Conservation (phyloP, 2,329 filamentous ascomycete species). For the Neofusicoccum umdonicola region DNA sequence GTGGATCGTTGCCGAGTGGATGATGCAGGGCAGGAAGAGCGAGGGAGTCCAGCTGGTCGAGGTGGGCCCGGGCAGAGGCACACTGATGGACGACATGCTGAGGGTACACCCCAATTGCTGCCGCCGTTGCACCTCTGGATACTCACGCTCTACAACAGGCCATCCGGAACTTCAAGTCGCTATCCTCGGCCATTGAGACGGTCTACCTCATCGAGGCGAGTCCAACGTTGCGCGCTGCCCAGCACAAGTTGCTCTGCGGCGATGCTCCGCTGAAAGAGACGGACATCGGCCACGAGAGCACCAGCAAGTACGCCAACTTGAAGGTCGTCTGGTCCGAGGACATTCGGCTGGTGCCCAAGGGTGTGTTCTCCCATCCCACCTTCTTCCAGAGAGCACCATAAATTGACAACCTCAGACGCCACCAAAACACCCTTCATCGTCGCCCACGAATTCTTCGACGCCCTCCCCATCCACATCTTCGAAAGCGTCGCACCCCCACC, state of each 20-base stretch:
- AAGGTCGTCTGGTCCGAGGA: conserved; percentile 87
- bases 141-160: conserved; percentile 55
- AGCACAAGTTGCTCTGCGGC: conserved; percentile 80
- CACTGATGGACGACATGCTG: conserved; percentile 94
- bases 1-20: conserved; percentile 96
- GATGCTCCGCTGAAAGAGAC: conserved; percentile 66
- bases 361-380: conserved; percentile 42
- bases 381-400: background rate
- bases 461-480: conserved; percentile 93
- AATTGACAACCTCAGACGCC: conserved; percentile 48
- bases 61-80: conserved; percentile 89
- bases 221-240: conserved; percentile 68
- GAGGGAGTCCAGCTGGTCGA: conserved; percentile 85
- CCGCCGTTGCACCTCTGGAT: background rate
- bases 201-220: conserved; percentile 97
- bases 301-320: conserved; percentile 64
- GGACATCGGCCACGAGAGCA: conserved; percentile 70
- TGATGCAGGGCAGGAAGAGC: conserved; percentile 75
- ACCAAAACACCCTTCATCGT: conserved; percentile 85
- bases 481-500: conserved; percentile 62
- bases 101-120: conserved; percentile 56
- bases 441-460: conserved; percentile 98
- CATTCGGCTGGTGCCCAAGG: conserved; percentile 73
- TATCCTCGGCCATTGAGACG: conserved; percentile 75
- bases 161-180: conserved; percentile 75